These are phyloP conservation scores for Hericium coralloides DNA, from an alignment of 768 basidiomycete genomes.

Conservation along the genomic window DNA sequence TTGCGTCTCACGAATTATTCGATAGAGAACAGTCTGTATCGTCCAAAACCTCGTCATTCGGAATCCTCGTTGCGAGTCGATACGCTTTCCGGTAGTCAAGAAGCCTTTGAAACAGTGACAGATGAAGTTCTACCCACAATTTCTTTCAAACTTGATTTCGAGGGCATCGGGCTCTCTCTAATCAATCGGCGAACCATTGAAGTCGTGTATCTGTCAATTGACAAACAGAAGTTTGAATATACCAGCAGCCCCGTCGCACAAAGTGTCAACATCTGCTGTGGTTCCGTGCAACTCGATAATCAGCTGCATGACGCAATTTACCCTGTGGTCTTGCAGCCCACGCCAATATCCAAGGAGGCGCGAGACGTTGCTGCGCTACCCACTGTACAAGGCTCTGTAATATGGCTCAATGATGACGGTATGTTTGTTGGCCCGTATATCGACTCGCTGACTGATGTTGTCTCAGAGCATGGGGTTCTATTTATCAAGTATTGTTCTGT, in stretches of 20 bases:
- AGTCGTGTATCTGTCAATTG: conserved; percentile 80
- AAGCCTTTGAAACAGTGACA: conserved; percentile 78
- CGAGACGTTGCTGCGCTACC: conserved; percentile 76
- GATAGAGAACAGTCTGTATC: conserved; percentile 80
- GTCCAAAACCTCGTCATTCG: conserved; percentile 50
- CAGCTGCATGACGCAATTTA: conserved; percentile 94
- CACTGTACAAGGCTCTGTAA: conserved; percentile 79
- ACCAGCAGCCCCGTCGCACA: conserved; percentile 71
- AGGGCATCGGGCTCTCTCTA: conserved; percentile 88
- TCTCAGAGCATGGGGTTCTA: conserved; percentile 89
- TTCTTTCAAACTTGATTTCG: conserved; percentile 63
- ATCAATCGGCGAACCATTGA: conserved; percentile 83
- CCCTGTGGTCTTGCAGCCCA: conserved; percentile 92
- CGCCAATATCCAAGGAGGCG: conserved; percentile 71
- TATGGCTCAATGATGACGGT: conserved; percentile 94
- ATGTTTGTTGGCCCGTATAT: background rate
- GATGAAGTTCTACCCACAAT: conserved; percentile 64
- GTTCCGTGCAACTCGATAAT: conserved; percentile 92
- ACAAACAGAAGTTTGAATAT: conserved; percentile 78
- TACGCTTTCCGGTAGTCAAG: conserved; percentile 56
- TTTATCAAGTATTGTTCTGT: conserved; percentile 97
- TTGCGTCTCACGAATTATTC: conserved; percentile 83
- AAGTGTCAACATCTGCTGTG: conserved; percentile 70
- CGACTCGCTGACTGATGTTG: background rate
- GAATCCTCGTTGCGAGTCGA: conserved; percentile 51